Base-by-base conservation (phyloP, 495 filamentous ascomycete genomes). In the Talaromyces liani region DNA sequence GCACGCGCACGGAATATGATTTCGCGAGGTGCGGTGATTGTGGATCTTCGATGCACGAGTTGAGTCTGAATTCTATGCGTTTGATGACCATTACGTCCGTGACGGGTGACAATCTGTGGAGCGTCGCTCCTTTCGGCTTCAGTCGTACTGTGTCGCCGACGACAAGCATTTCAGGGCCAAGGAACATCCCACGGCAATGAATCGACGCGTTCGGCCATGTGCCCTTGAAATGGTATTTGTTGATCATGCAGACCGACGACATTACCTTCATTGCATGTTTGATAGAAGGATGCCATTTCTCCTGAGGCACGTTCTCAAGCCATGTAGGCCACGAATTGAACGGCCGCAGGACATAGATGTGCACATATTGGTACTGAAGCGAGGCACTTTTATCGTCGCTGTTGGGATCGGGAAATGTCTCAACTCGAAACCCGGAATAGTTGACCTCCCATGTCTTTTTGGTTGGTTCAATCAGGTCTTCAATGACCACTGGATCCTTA, bases 391-490 rank as follows among this genome's bases (percentile, higher is more conserved):
- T 86, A 62, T 82, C 73, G n/a, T 70, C 65, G 29, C 70, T 70
- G 60, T 82, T 75, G 0, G 81, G 81, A 49, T 84, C 69, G 0
- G 84, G 79, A 2, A 83, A 71, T 1, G 78, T 80, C 65, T 87
- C 85, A 3, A 88, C 75, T 3, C 84, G 81, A 58, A 85, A 84
- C 0, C 85, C 84, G n/a, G 79, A 80, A 53, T 80, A 75, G 64
- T 76, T 83, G n/a, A 85, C 69, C 5, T 62, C 70, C 34, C 64
- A 67, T 41, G 76, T 61, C 63, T 83, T 84, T 0, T 65, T 39
- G 0, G 67, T 69, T 2, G 73, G 72, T 25, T 68, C 61, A 9
- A 76, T 66, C 4, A 85, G 71, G 53, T 86, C 82, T 24, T 79
- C 67, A 24, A 80, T 67, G 3, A 69, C 67, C 8, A 72, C 65